These are phyloP conservation scores for Apiotrichum sp. DNA, from an alignment of 1,284 basidiomycete genomes.

Conservation along the genomic window DNA sequence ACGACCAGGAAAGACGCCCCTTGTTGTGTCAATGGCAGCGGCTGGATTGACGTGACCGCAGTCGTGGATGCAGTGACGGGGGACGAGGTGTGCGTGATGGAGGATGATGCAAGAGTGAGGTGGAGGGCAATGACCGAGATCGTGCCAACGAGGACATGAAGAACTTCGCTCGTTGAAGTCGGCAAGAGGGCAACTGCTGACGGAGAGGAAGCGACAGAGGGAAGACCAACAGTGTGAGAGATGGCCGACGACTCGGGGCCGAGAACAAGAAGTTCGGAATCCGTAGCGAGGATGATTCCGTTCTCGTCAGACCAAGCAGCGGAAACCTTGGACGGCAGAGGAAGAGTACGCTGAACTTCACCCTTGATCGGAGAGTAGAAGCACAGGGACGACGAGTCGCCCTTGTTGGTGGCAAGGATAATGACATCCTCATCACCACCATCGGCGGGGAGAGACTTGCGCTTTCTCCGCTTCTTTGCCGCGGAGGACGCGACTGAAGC, in stretches of 20 bases:
- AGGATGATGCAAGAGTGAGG: constrained; percentile 26
- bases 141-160: constrained; percentile 34
- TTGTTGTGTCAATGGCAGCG: constrained; percentile 30
- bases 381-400: constrained; percentile 19
- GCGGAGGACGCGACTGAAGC: constrained; percentile 20
- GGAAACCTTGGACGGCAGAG: constrained; percentile 27
- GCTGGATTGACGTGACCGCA: constrained; percentile 34
- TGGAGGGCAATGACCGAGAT: constrained; percentile 30
- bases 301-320: constrained; percentile 34
- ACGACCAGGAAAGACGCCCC: constrained; percentile 57
- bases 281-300: constrained; percentile 28
- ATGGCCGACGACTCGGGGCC: constrained; percentile 30
- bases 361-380: constrained; percentile 30
- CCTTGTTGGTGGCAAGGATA: constrained; percentile 33
- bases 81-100: constrained; percentile 29
- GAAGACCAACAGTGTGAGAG: constrained; percentile 29
- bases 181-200: constrained; percentile 34
- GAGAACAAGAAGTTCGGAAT: constrained; percentile 30
- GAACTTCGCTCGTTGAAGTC: constrained; percentile 26
- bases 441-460: constrained; percentile 18
- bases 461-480: constrained; percentile 29
- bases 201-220: constrained; percentile 22
- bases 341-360: constrained; percentile 28
- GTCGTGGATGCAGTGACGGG: constrained; percentile 43
- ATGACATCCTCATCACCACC: constrained; percentile 32